phyloP scores from a whole-genome alignment of 805 yeast genomes.

The Spathaspora hagerdaliae region DNA sequence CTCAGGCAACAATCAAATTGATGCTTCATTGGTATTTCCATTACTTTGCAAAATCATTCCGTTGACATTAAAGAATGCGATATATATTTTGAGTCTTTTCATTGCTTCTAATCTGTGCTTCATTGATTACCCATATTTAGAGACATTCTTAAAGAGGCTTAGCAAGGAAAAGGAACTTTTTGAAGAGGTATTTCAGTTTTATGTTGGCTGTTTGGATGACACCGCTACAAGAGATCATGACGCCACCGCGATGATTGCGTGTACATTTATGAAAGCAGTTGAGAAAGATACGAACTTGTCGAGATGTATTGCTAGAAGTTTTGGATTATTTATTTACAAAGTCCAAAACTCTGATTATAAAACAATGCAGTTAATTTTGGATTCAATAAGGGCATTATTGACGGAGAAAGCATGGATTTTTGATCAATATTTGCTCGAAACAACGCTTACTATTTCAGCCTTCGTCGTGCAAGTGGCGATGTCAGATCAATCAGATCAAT shows the following conservation, averaged over 20 bases:
- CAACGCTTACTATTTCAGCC: slow-evolving; percentile 40
- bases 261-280: slow-evolving; percentile 11
- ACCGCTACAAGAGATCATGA: slow-evolving; percentile 6
- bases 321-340: slow-evolving; percentile 22
- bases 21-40: background rate
- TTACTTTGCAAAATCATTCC: slow-evolving; percentile 8
- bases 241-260: slow-evolving; percentile 12
- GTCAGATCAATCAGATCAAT: background rate
- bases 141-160: slow-evolving; percentile 6
- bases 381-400: slow-evolving; percentile 36
- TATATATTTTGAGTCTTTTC: slow-evolving; percentile 14
- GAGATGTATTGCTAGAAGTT: background rate
- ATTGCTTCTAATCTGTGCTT: slow-evolving; percentile 5
- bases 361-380: slow-evolving; percentile 10
- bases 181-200: slow-evolving; percentile 9
- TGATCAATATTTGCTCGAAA: slow-evolving; percentile 64
- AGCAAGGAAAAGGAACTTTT: slow-evolving; percentile 7
- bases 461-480: slow-evolving; percentile 3
- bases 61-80: slow-evolving; percentile 6
- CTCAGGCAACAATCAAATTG: background rate
- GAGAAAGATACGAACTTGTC: slow-evolving; percentile 9
- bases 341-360: slow-evolving; percentile 4
- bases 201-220: slow-evolving; percentile 14
- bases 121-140: slow-evolving; percentile 1
- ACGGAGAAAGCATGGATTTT: slow-evolving; percentile 52